Percentiles rank a stretch among this genome's conserved stretches.
Evolutionary conservation across 2,329 filamentous ascomycete species (phyloP).

Genomic region (Dryadomyces quercus-mongolicae): DNA sequence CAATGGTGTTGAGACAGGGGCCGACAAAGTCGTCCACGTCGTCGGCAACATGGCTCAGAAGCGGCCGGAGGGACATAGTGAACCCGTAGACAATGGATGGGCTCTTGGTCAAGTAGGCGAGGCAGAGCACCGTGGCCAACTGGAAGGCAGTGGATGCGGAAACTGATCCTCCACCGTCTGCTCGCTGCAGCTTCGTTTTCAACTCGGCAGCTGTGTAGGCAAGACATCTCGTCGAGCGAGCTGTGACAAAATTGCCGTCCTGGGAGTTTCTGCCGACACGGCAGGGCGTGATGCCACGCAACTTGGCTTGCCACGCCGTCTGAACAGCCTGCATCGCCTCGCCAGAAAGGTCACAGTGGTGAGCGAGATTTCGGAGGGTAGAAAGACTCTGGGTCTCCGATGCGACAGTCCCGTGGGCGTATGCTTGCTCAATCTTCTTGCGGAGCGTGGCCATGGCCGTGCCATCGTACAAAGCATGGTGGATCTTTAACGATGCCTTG

Average conservation of each 20-base stretch:
- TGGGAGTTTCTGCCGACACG: background rate
- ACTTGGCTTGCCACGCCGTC: background rate
- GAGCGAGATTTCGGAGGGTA: background rate
- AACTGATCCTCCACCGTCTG: background rate
- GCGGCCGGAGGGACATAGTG: background rate
- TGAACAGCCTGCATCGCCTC: background rate
- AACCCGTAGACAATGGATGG: background rate
- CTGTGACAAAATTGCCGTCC: background rate
- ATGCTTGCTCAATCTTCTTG: conserved; percentile 9
- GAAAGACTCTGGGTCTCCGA: background rate
- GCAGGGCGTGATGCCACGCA: background rate
- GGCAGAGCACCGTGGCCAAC: background rate
- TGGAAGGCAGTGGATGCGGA: conserved; percentile 1
- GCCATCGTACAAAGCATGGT: conserved; percentile 15
- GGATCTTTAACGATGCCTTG: conserved; percentile 11
- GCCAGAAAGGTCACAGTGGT: background rate
- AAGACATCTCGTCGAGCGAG: conserved; percentile 4
- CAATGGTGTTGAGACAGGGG: conserved; percentile 14
- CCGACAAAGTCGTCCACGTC: conserved; percentile 10
- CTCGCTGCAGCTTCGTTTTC: conserved; percentile 4
- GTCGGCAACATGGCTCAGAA: background rate
- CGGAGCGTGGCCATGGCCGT: conserved; percentile 9
- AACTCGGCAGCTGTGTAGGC: conserved; percentile 4
- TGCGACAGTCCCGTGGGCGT: background rate
- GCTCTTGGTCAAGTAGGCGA: background rate